Evolutionary conservation across 2,329 filamentous ascomycete genomes (phyloP).

Genomic region (Alternaria arbusti): DNA sequence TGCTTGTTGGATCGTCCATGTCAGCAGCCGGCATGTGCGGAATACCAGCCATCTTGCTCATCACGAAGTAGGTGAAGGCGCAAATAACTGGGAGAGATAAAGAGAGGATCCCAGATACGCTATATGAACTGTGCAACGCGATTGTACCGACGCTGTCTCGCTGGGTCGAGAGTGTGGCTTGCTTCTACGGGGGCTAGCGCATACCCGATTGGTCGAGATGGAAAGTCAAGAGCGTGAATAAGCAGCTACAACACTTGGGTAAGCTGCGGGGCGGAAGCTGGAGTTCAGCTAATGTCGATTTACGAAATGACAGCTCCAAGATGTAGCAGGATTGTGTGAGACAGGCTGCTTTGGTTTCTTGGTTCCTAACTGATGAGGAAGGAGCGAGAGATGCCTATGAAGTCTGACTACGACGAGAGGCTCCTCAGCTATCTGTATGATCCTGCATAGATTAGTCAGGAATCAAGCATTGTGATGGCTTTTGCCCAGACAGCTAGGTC

Average conservation of each 20-base stretch:
- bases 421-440: neutral
- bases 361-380: neutral
- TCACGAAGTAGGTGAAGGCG: neutral
- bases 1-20: constrained; percentile 7
- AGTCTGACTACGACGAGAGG: neutral
- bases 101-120: neutral
- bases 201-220: constrained; percentile 6
- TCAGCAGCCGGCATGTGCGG: constrained; percentile 6
- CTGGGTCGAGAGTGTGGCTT: neutral
- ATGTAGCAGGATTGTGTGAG: neutral
- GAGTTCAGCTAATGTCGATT: neutral
- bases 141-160: neutral
- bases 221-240: constrained; percentile 7
- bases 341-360: neutral
- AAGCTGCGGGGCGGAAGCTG: constrained; percentile 4
- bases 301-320: neutral
- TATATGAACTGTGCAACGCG: neutral
- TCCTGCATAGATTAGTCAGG: neutral
- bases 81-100: neutral
- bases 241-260: constrained; percentile 4
- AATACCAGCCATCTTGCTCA: constrained; percentile 7
- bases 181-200: neutral
- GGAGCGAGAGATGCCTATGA: neutral
- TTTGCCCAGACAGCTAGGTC: neutral
- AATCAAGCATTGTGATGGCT: neutral